These are phyloP conservation scores for Pyricularia sp. DNA, from an alignment of 2,329 filamentous ascomycete species.

Conservation along the genomic window DNA sequence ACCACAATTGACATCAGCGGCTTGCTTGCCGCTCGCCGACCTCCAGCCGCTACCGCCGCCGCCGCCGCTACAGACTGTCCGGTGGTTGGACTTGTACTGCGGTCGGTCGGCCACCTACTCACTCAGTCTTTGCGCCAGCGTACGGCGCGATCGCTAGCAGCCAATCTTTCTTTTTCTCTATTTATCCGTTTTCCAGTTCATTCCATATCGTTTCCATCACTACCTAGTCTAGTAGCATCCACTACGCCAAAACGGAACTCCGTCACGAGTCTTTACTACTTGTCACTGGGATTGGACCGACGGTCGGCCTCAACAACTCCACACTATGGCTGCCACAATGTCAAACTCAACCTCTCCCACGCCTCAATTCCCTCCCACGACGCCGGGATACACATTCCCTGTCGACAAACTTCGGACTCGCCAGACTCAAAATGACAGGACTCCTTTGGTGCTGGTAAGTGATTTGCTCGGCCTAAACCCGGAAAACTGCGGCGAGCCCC, in stretches of 20 bases:
- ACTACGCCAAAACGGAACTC: neutral
- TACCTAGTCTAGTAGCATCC: neutral
- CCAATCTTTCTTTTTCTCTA: neutral
- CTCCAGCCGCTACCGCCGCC: no score
- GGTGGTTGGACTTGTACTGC: neutral
- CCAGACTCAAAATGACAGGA: conserved; percentile 6
- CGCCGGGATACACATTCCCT: conserved; percentile 4
- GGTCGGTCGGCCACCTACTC: neutral
- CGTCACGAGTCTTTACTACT: neutral
- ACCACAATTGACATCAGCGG: neutral
- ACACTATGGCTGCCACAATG: neutral
- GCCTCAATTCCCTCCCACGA: conserved; percentile 14
- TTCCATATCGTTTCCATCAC: neutral
- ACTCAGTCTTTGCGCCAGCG: neutral
- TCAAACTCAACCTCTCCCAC: neutral
- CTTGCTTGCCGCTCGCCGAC: neutral
- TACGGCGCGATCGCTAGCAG: neutral
- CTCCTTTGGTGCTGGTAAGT: conserved; percentile 5
- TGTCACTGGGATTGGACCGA: neutral
- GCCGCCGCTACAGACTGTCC: neutral
- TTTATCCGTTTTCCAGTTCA: neutral
- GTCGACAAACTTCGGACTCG: conserved; percentile 3
- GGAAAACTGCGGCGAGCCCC: neutral
- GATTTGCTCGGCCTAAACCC: neutral
- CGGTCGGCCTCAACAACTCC: neutral